Percentiles rank a stretch among this genome's conserved stretches.
These are phyloP conservation scores for Rickenella mellea DNA, from an alignment of 768 basidiomycete genomes.

Conservation along the genomic window DNA sequence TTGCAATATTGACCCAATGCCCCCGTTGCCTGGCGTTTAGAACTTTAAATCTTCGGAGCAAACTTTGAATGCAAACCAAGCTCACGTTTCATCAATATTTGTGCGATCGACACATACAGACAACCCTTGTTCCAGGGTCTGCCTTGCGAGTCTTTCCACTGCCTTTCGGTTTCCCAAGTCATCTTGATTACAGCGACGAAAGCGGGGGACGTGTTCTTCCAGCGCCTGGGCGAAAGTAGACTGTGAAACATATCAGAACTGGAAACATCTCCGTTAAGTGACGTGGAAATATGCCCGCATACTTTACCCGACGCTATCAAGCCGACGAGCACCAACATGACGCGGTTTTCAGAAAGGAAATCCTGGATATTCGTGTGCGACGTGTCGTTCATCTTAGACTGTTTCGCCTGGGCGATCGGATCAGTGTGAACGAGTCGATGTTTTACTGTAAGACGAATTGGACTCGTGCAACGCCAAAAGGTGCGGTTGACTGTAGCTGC, in stretches of 20 bases:
- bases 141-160: conserved; percentile 54
- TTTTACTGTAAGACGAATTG: too few relatives aligned
- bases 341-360: too few relatives aligned
- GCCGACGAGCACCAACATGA: conserved; percentile 66
- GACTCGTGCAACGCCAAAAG: too few relatives aligned
- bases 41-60: neutral
- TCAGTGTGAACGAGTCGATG: too few relatives aligned
- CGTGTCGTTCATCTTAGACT: too few relatives aligned
- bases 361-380: too few relatives aligned
- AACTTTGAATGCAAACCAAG: conserved; percentile 8
- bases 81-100: conserved; percentile 61
- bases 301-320: conserved; percentile 72
- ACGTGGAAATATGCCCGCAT: conserved; percentile 8
- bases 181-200: conserved; percentile 72
- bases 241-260: conserved; percentile 13
- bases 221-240: conserved; percentile 70
- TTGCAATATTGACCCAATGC: conserved; percentile 68
- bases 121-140: conserved; percentile 41
- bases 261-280: conserved; percentile 1
- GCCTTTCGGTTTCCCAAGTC: conserved; percentile 57
- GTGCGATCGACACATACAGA: conserved; percentile 78
- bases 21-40: conserved; percentile 44
- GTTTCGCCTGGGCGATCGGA: too few relatives aligned
- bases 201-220: conserved; percentile 46
- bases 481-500: too few relatives aligned